Percentiles rank a stretch among this genome's conserved stretches.
phyloP scores from a whole-genome alignment of 169 alveolate species.

The Babesia caballi region DNA sequence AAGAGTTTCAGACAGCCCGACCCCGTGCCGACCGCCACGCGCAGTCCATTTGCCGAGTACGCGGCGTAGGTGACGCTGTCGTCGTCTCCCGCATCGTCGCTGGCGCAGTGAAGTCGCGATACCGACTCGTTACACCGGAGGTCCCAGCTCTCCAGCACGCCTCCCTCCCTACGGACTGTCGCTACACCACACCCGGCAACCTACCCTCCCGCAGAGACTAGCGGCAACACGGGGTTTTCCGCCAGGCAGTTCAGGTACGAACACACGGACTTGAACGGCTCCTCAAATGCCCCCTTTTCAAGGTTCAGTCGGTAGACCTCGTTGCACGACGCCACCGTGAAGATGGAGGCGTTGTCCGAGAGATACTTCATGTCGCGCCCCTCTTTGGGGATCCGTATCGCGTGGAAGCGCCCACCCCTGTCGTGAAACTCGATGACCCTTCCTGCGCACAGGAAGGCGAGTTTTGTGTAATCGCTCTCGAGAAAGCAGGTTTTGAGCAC shows the following conservation, averaged over 20 bases:
- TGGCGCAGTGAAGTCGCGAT: constrained; percentile 24
- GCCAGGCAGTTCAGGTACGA: constrained; percentile 40
- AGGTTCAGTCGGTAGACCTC: constrained; percentile 57
- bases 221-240: constrained; percentile 58
- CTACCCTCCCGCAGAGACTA: constrained; percentile 64
- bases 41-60: constrained; percentile 70
- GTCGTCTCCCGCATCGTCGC: background rate
- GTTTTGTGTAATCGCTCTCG: constrained; percentile 67
- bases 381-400: constrained; percentile 72
- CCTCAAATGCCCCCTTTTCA: constrained; percentile 55
- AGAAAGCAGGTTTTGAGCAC: constrained; percentile 68
- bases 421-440: constrained; percentile 73
- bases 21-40: constrained; percentile 68
- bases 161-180: constrained; percentile 27
- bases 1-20: constrained; percentile 62
- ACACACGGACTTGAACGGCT: constrained; percentile 49
- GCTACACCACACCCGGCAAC: background rate
- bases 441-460: constrained; percentile 68
- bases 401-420: constrained; percentile 70
- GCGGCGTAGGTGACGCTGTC: constrained; percentile 44
- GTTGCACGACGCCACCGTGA: constrained; percentile 67
- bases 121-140: constrained; percentile 39
- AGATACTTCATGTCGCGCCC: constrained; percentile 74
- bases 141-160: constrained; percentile 60
- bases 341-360: constrained; percentile 58